phyloP scores from a whole-genome alignment of 148 eudicot genomes.

The Camellia lanceoleosa region DNA sequence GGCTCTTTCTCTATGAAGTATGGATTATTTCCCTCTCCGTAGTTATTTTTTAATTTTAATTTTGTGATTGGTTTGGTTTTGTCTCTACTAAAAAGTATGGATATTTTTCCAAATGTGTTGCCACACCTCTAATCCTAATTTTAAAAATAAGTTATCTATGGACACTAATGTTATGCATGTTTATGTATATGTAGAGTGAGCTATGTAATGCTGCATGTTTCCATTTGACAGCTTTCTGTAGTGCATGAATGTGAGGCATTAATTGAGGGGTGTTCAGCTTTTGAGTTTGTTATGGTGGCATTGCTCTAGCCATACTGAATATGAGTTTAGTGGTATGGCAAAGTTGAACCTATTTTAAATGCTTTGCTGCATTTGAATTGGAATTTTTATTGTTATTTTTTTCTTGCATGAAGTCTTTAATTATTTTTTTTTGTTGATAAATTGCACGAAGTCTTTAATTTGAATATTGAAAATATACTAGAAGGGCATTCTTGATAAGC shows the following conservation, averaged over 20 bases:
- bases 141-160: not conserved
- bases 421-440: too few relatives aligned
- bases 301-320: not conserved
- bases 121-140: not conserved
- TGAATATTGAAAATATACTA: not conserved
- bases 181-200: not conserved
- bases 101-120: constrained; percentile 1
- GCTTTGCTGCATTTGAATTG: not conserved
- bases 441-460: not conserved
- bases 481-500: not conserved
- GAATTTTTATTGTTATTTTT: not conserved
- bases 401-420: not conserved
- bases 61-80: too few relatives aligned
- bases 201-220: not conserved
- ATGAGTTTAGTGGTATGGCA: not conserved
- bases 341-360: not conserved
- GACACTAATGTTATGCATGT: not conserved
- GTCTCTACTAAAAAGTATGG: too few relatives aligned
- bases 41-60: too few relatives aligned
- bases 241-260: not conserved
- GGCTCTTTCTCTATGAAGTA: too few relatives aligned
- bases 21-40: too few relatives aligned
- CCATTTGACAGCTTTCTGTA: not conserved
- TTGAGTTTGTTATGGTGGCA: not conserved
- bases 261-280: not conserved